Evolutionary conservation across 2,329 filamentous ascomycete genomes (phyloP).

Genomic region (Microascus cirrosus): DNA sequence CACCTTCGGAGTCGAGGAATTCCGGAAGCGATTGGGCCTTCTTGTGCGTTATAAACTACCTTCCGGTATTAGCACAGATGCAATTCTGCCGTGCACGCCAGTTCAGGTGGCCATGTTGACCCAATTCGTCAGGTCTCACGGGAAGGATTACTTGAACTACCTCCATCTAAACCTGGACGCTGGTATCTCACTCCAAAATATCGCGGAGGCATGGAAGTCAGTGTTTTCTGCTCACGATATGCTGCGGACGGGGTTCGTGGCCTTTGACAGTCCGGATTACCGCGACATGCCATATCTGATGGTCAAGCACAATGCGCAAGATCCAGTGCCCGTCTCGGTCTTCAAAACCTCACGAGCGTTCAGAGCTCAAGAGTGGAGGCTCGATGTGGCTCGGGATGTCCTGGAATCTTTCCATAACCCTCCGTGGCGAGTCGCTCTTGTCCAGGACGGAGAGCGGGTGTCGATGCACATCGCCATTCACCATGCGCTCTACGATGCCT

Average conservation of each 20-base stretch:
- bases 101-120: slow-evolving; percentile 72
- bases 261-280: slow-evolving; percentile 38
- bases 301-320: slow-evolving; percentile 42
- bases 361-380: slow-evolving; percentile 24
- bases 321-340: slow-evolving; percentile 9
- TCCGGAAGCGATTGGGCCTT: not conserved
- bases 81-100: slow-evolving; percentile 55
- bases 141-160: slow-evolving; percentile 66
- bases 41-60: not conserved
- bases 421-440: slow-evolving; percentile 52
- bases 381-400: slow-evolving; percentile 17
- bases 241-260: slow-evolving; percentile 62
- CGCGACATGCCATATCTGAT: slow-evolving; percentile 58
- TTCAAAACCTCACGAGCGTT: slow-evolving; percentile 11
- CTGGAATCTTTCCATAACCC: slow-evolving; percentile 36
- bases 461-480: slow-evolving; percentile 46
- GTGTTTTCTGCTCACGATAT: slow-evolving; percentile 52
- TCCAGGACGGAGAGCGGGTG: slow-evolving; percentile 13
- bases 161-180: slow-evolving; percentile 40
- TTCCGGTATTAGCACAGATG: not conserved
- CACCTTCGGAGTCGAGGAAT: not conserved
- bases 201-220: slow-evolving; percentile 49
- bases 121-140: slow-evolving; percentile 57
- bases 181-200: slow-evolving; percentile 19
- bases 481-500: slow-evolving; percentile 79